Conservation (phyloP, 495 filamentous ascomycete genomes). For the Aspergillus campestris region DNA sequence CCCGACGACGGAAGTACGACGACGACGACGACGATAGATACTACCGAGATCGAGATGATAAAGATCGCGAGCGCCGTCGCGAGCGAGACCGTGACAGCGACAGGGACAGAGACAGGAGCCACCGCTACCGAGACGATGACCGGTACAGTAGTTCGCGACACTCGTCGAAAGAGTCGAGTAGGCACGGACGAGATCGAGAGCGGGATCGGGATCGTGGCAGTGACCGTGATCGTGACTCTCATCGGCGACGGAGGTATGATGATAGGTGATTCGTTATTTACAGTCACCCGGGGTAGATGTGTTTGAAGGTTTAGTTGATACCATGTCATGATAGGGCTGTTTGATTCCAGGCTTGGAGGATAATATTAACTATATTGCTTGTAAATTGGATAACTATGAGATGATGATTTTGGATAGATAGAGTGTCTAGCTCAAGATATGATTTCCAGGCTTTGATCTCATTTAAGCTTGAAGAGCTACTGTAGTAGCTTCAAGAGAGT, state of each 20-base stretch:
- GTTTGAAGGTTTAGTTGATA: neutral
- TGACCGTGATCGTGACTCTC: slow-evolving; percentile 25
- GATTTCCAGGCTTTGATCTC: no score
- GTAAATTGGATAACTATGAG: neutral
- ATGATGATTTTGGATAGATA: no score
- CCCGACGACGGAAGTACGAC: slow-evolving; percentile 21
- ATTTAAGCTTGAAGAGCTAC: no score
- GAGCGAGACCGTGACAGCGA: slow-evolving; percentile 27
- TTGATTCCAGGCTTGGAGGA: neutral
- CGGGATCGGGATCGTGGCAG: slow-evolving; percentile 21
- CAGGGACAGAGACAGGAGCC: slow-evolving; percentile 19
- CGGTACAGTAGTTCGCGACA: slow-evolving; percentile 27
- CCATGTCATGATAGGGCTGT: neutral
- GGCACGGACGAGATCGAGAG: slow-evolving; percentile 11
- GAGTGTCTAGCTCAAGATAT: no score
- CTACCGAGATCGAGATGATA: slow-evolving; percentile 19
- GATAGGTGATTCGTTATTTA: slow-evolving; percentile 10
- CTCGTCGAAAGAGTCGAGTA: slow-evolving; percentile 19
- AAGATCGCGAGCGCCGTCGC: slow-evolving; percentile 17
- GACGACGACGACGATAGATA: slow-evolving; percentile 23
- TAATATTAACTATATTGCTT: neutral
- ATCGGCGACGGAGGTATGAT: slow-evolving; percentile 25
- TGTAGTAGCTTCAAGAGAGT: no score
- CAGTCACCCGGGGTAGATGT: no score
- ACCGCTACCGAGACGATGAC: slow-evolving; percentile 25